phyloP scores from a whole-genome alignment of 2,329 filamentous ascomycete species.

The Myriosclerotinia curreyana region DNA sequence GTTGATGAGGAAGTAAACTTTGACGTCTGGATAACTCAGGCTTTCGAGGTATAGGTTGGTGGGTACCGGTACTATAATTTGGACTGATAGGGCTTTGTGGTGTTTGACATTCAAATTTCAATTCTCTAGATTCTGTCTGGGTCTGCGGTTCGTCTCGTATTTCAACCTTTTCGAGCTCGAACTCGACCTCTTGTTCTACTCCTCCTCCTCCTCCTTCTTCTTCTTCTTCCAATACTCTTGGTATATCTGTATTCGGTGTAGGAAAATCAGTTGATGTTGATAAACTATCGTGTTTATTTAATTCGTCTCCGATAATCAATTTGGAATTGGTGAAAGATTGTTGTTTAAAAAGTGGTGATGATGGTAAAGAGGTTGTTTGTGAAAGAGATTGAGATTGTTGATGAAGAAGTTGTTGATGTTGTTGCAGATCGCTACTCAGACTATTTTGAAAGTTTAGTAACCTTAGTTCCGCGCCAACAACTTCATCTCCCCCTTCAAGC shows the following conservation, averaged over 20 bases:
- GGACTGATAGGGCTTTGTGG: conserved; percentile 18
- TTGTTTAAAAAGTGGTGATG: conserved; percentile 10
- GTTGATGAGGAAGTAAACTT: conserved; percentile 47
- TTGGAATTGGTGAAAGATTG: not conserved
- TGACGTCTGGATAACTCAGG: conserved; percentile 40
- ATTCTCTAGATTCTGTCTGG: conserved; percentile 13
- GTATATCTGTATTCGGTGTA: conserved; percentile 37
- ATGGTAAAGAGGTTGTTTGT: conserved; percentile 5
- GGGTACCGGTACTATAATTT: not conserved
- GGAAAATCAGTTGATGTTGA: conserved; percentile 35
- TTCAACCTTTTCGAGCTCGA: conserved; percentile 7
- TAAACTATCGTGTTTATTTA: conserved; percentile 33
- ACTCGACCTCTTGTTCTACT: not conserved
- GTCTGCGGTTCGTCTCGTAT: conserved; percentile 4
- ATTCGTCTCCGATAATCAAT: conserved; percentile 4
- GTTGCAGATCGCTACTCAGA: conserved; percentile 22
- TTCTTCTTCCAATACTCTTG: conserved; percentile 31
- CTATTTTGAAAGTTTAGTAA: conserved; percentile 19
- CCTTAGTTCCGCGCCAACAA: conserved; percentile 21
- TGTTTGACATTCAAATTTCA: conserved; percentile 12
- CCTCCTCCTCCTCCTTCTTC: conserved; percentile 16
- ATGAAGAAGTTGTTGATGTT: conserved; percentile 20
- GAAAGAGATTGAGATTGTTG: conserved; percentile 21
- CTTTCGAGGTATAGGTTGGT: conserved; percentile 22
- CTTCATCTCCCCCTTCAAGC: not conserved